Evolutionary conservation across 768 basidiomycete species (phyloP).

Genomic region (Amyloporia xantha): DNA sequence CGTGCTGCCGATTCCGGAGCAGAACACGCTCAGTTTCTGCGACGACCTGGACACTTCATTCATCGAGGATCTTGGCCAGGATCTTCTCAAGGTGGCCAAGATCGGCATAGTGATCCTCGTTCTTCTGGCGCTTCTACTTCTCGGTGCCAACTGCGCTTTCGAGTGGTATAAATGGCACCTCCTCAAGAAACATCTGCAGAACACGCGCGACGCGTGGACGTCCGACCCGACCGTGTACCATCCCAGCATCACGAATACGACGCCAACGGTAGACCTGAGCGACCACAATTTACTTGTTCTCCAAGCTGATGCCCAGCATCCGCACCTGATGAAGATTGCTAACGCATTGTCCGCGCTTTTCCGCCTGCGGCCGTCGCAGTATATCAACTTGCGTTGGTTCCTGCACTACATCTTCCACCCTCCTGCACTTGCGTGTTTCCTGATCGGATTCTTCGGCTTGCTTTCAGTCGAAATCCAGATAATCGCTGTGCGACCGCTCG

Average conservation of each 20-base stretch:
- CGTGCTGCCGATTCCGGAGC: conserved; percentile 68
- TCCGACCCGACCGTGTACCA: conserved; percentile 62
- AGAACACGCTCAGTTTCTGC: conserved; percentile 71
- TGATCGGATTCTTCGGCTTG: conserved; percentile 89
- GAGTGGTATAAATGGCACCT: conserved; percentile 88
- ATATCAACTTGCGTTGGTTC: conserved; percentile 80
- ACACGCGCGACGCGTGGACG: conserved; percentile 71
- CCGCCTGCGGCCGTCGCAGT: conserved; percentile 51
- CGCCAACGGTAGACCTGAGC: conserved; percentile 52
- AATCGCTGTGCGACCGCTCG: conserved; percentile 67
- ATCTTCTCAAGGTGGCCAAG: conserved; percentile 73
- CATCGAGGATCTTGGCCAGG: conserved; percentile 77
- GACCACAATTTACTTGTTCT: conserved; percentile 80
- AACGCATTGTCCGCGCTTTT: conserved; percentile 46
- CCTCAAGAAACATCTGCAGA: conserved; percentile 57
- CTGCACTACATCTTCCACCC: conserved; percentile 88
- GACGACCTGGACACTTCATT: conserved; percentile 70
- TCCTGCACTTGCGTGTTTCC: conserved; percentile 83
- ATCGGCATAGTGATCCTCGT: conserved; percentile 75
- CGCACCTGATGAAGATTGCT: conserved; percentile 61
- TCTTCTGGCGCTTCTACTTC: conserved; percentile 61
- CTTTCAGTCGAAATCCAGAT: conserved; percentile 86
- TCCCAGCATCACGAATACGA: conserved; percentile 23
- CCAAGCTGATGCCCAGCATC: conserved; percentile 61
- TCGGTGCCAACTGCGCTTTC: conserved; percentile 65